These are phyloP conservation scores for Wickerhamomyces subpelliculosus DNA, from an alignment of 805 yeast species.

Conservation along the genomic window DNA sequence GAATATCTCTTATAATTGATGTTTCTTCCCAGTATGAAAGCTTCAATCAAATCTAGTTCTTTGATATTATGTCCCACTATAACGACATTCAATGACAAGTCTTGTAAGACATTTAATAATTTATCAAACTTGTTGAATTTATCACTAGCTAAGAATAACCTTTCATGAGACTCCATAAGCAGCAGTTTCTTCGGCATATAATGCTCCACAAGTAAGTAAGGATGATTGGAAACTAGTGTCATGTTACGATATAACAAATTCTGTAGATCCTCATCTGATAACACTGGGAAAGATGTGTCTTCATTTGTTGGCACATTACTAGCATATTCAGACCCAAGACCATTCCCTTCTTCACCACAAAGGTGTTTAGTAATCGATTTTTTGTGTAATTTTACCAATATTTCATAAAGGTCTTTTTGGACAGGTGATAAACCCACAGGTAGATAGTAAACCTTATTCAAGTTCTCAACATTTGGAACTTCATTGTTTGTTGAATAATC, in stretches of 20 bases:
- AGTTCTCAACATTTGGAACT: neutral
- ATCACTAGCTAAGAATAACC: conserved; percentile 47
- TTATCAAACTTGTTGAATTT: conserved; percentile 51
- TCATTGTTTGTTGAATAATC: too few relatives aligned
- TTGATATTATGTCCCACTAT: conserved; percentile 56
- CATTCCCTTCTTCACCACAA: conserved; percentile 4
- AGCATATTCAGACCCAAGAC: too few relatives aligned
- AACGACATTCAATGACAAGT: conserved; percentile 24
- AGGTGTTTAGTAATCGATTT: conserved; percentile 22
- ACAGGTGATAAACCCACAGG: conserved; percentile 38
- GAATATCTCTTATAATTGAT: conserved; percentile 61
- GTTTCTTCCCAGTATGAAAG: conserved; percentile 65
- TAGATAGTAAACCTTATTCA: conserved; percentile 18
- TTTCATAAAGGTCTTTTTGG: conserved; percentile 37
- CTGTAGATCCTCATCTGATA: conserved; percentile 27
- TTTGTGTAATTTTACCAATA: conserved; percentile 37
- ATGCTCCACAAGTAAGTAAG: conserved; percentile 68
- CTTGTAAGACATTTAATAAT: conserved; percentile 23
- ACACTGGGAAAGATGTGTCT: conserved; percentile 1
- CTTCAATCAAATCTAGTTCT: conserved; percentile 75
- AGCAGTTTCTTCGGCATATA: conserved; percentile 66
- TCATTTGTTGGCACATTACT: too few relatives aligned
- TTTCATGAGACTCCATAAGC: conserved; percentile 56
- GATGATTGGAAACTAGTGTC: conserved; percentile 51
- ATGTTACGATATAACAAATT: conserved; percentile 39